phyloP scores from a whole-genome alignment of 2,329 filamentous ascomycete genomes.

The Eurotiales sp. region DNA sequence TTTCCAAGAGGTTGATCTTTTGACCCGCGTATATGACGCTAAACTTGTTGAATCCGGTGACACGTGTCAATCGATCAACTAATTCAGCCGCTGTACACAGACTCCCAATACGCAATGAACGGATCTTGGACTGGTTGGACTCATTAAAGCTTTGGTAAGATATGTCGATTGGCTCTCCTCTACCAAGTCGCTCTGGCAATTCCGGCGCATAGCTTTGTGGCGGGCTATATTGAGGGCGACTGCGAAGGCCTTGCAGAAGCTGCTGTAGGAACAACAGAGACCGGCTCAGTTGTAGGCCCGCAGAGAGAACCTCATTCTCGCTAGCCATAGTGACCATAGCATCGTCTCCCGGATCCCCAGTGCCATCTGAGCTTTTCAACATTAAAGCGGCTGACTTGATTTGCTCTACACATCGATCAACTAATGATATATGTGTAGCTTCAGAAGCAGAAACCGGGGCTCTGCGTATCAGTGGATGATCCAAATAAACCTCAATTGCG shows the following conservation, averaged over 20 bases:
- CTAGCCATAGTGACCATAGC: conserved; percentile 51
- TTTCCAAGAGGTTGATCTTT: conserved; percentile 59
- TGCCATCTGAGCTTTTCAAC: conserved; percentile 50
- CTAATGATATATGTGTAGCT: conserved; percentile 64
- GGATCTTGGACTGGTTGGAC: conserved; percentile 56
- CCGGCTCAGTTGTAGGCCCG: conserved; percentile 63
- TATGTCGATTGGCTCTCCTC: conserved; percentile 63
- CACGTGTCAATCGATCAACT: conserved; percentile 61
- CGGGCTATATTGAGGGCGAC: conserved; percentile 56
- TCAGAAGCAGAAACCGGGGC: conserved; percentile 47
- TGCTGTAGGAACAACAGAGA: conserved; percentile 66
- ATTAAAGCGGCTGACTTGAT: conserved; percentile 60
- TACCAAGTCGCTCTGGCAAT: conserved; percentile 50
- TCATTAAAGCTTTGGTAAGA: conserved; percentile 72
- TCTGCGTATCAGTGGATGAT: conserved; percentile 41
- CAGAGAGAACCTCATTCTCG: conserved; percentile 48
- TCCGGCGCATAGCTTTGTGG: conserved; percentile 59
- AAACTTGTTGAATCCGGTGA: conserved; percentile 73
- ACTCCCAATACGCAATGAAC: conserved; percentile 62
- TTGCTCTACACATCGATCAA: conserved; percentile 69
- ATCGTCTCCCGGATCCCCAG: conserved; percentile 48
- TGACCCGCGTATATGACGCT: conserved; percentile 68
- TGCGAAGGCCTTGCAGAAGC: conserved; percentile 56
- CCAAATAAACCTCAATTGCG: conserved; percentile 71
- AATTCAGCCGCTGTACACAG: conserved; percentile 69